Percentiles rank a stretch among this genome's conserved stretches.
These are phyloP conservation scores for Ramaria sp. DNA, from an alignment of 768 basidiomycete species.

Conservation along the genomic window DNA sequence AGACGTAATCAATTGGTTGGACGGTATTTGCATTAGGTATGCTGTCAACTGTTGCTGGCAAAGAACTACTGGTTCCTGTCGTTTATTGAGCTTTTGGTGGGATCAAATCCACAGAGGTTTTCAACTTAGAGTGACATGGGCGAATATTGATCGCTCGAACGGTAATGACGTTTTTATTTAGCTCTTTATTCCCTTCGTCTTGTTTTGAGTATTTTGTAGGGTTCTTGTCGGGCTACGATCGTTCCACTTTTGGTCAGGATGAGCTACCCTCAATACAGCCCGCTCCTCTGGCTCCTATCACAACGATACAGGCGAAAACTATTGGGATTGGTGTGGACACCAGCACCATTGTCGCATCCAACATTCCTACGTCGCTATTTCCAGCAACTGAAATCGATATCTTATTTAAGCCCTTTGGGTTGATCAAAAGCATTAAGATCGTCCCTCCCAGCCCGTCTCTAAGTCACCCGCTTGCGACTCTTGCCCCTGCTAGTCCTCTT, in stretches of 20 bases:
- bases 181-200: neutral
- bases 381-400: slow-evolving; percentile 57
- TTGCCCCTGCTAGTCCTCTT: slow-evolving; percentile 20
- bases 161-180: neutral
- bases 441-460: neutral
- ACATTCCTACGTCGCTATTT: slow-evolving; percentile 57
- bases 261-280: neutral
- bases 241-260: neutral
- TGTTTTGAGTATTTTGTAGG: neutral
- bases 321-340: slow-evolving; percentile 3
- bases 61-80: neutral
- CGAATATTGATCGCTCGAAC: slow-evolving; percentile 10
- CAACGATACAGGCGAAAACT: neutral
- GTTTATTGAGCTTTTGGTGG: neutral
- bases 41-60: slow-evolving; percentile 10
- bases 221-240: slow-evolving; percentile 9
- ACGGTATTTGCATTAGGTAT: slow-evolving; percentile 62
- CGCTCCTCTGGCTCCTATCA: neutral
- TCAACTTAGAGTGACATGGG: slow-evolving; percentile 8
- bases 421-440: slow-evolving; percentile 49
- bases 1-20: slow-evolving; percentile 52
- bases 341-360: slow-evolving; percentile 42
- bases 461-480: slow-evolving; percentile 20
- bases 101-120: neutral
- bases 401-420: slow-evolving; percentile 63